These are phyloP conservation scores for Benincasa hispida DNA, from an alignment of 306 rosid genomes.

Conservation along the genomic window DNA sequence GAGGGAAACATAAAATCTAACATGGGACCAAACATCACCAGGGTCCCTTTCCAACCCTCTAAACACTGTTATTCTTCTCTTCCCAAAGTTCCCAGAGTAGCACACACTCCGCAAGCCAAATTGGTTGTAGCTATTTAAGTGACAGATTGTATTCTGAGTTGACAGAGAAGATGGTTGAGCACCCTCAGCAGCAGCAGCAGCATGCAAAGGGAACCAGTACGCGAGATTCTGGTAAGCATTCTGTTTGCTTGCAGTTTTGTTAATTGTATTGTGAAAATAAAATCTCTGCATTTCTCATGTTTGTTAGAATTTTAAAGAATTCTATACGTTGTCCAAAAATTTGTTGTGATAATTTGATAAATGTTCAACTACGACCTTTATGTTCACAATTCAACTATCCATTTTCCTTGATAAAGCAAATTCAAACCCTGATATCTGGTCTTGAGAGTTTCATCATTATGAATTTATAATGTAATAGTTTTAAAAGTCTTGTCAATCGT, in stretches of 20 bases:
- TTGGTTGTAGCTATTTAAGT: constrained; percentile 10
- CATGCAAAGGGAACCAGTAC: constrained; percentile 47
- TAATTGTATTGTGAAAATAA: background rate
- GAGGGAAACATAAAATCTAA: no score
- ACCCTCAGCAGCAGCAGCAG: constrained; percentile 45
- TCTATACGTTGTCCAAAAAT: background rate
- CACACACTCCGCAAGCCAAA: no score
- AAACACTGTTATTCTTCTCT: no score
- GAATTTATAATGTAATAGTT: background rate
- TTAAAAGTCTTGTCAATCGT: background rate
- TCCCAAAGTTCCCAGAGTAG: no score
- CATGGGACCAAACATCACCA: no score
- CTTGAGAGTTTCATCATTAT: background rate
- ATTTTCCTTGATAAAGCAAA: background rate
- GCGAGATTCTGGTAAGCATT: constrained; percentile 54
- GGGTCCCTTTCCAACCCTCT: no score
- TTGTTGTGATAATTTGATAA: background rate
- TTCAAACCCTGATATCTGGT: background rate
- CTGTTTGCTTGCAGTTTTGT: constrained; percentile 10
- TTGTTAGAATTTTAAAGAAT: background rate
- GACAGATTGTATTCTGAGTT: constrained; percentile 11
- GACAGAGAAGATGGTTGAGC: constrained; percentile 63
- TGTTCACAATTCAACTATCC: background rate
- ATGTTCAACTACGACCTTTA: background rate
- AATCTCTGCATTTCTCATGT: background rate